A percentile compares a stretch with the other conserved stretches of the same genome.
phyloP scores from a whole-genome alignment of 2,329 filamentous ascomycete species.

The Colletotrichum viniferum region DNA sequence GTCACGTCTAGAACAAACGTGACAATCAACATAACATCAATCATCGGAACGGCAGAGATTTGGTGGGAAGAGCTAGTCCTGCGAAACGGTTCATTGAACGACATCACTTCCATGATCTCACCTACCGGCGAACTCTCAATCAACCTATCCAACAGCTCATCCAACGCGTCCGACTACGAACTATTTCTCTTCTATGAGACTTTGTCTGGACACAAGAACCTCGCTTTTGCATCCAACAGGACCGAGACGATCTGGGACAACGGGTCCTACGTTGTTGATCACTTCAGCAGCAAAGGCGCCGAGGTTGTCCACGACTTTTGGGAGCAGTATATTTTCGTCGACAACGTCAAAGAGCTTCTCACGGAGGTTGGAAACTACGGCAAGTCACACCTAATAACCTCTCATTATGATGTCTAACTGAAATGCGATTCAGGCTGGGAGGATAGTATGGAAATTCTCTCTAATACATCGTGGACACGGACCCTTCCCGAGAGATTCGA shows the following conservation, averaged over 20 bases:
- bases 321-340: conserved; percentile 39
- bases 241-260: conserved; percentile 17
- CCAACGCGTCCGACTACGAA: neutral
- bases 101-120: neutral
- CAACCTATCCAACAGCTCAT: neutral
- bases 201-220: neutral
- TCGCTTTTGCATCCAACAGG: neutral
- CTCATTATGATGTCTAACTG: neutral
- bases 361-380: conserved; percentile 36
- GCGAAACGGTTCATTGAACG: neutral
- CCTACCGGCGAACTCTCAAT: neutral
- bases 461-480: conserved; percentile 40
- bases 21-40: neutral
- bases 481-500: conserved; percentile 32
- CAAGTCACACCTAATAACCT: neutral
- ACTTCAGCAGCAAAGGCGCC: conserved; percentile 41
- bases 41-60: neutral
- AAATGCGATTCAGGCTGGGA: conserved; percentile 27
- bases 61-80: neutral
- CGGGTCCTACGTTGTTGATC: conserved; percentile 30
- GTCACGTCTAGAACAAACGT: neutral
- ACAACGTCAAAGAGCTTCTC: conserved; percentile 32
- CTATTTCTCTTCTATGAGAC: neutral
- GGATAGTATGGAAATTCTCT: conserved; percentile 36
- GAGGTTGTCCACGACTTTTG: conserved; percentile 38